phyloP scores from a whole-genome alignment of 805 yeast species.

The Candida anglica region DNA sequence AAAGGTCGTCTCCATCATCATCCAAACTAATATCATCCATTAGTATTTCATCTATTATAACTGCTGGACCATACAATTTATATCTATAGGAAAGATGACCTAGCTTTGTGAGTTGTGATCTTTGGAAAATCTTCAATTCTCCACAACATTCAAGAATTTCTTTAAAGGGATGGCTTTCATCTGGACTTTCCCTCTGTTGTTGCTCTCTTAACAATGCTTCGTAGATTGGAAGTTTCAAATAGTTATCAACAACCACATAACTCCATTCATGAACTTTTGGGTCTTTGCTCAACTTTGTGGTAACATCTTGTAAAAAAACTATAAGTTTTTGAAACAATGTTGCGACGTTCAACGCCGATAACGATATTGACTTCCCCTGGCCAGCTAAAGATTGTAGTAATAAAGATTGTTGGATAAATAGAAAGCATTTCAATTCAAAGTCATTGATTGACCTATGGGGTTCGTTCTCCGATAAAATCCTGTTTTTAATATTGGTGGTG shows the following conservation, averaged over 20 bases:
- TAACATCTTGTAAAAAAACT: constrained; percentile 38
- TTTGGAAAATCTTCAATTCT: constrained; percentile 44
- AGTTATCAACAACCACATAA: constrained; percentile 37
- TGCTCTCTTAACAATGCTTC: constrained; percentile 2
- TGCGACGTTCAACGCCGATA: constrained; percentile 37
- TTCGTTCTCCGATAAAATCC: not conserved
- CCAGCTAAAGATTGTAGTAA: constrained; percentile 35
- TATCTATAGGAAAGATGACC: constrained; percentile 13
- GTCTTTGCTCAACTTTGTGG: constrained; percentile 14
- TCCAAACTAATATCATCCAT: constrained; percentile 16
- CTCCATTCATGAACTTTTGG: constrained; percentile 33
- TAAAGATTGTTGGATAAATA: constrained; percentile 34
- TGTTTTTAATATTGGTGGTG: not conserved
- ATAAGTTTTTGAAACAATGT: constrained; percentile 34
- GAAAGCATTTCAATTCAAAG: constrained; percentile 22
- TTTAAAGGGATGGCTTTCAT: constrained; percentile 10
- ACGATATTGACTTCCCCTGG: constrained; percentile 33
- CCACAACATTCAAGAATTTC: constrained; percentile 41
- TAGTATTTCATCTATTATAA: too few species aligned
- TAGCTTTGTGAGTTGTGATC: constrained; percentile 36
- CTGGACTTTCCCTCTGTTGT: constrained; percentile 21
- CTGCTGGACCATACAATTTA: constrained; percentile 13
- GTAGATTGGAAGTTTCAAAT: constrained; percentile 20
- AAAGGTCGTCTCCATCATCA: not conserved
- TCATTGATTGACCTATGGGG: constrained; percentile 11